Conservation (phyloP, 148 eudicot species). For the Rhododendron ferrugineum region DNA sequence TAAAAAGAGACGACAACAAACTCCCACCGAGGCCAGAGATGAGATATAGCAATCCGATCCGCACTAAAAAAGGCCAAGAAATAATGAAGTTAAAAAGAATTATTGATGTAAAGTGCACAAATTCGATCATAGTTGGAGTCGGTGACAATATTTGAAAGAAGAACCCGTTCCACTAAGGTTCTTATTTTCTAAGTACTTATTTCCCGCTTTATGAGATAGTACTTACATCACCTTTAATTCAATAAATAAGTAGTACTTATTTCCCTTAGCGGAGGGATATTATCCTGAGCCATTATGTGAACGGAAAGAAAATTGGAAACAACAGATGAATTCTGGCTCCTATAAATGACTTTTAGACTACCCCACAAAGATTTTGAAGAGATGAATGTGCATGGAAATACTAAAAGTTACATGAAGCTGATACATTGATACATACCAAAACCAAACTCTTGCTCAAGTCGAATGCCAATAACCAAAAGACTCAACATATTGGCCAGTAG, state of each 20-base stretch:
- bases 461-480: conserved; percentile 68
- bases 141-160: not conserved
- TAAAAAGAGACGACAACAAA: conserved; percentile 65
- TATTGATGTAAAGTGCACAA: not conserved
- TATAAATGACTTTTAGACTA: not conserved
- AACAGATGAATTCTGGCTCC: not conserved
- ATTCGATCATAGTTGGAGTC: not conserved
- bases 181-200: no score
- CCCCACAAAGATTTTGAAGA: not conserved
- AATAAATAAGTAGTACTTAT: no score
- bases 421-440: conserved; percentile 45
- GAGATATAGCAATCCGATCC: conserved; percentile 66
- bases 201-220: no score
- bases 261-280: no score
- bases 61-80: conserved; percentile 42
- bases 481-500: conserved; percentile 83
- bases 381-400: not conserved
- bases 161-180: no score
- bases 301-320: not conserved
- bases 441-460: conserved; percentile 83
- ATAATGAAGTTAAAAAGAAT: not conserved
- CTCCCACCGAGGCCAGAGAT: conserved; percentile 83
- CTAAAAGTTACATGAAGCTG: not conserved
- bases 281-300: not conserved
- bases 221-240: no score